Base-by-base conservation (phyloP, 2,329 filamentous ascomycete genomes). In the Drechmeria coniospora region DNA sequence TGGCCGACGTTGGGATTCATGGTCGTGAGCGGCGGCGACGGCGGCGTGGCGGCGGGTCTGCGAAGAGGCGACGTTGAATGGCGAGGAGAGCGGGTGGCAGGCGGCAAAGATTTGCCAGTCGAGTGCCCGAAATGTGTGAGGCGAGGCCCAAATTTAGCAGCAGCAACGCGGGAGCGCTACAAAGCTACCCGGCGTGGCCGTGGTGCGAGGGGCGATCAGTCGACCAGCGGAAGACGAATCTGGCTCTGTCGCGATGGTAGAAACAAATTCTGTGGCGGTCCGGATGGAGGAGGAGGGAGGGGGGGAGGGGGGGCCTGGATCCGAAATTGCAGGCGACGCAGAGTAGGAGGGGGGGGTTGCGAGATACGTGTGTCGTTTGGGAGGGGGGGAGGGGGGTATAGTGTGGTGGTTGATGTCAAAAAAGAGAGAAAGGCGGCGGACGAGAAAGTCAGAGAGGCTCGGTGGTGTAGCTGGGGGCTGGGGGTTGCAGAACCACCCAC, bases 1-100 rank as follows among this genome's bases (percentile, higher is more conserved):
- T 83, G 79, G 46, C 68, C 54, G 23, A 57, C 48, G 58, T 69
- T 75, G 51, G 53, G 61, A 61, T 69, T 75, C 66, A 72, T 71
- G 43, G 48, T 43, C 42, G 44, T 47, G 34, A 32, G 32, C 29
- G 28, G 30, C 21, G 25, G 29, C 17, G 29, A 36, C 32, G 35
- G 30, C 33, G 34, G 29, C 27, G 35, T 32, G 36, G 33, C 34
- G 39, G 37, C 37, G 37, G 20, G 20, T 21, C 5, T 21, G 20
- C 10, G 20, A 6, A 27, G 24, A 14, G 4, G 21, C 8, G 19
- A 22, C 10, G 19, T 12, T 8, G n/a, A 27, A 16, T 8, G 12
- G 18, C 8, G 14, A 18, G 26, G 19, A 13, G 4, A 15, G 3
- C 12, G 10, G 9, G 13, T 15, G 16, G 17, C 19, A 23, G 20